phyloP scores from a whole-genome alignment of 345 rosid genomes.

The Lepidium didymum region DNA sequence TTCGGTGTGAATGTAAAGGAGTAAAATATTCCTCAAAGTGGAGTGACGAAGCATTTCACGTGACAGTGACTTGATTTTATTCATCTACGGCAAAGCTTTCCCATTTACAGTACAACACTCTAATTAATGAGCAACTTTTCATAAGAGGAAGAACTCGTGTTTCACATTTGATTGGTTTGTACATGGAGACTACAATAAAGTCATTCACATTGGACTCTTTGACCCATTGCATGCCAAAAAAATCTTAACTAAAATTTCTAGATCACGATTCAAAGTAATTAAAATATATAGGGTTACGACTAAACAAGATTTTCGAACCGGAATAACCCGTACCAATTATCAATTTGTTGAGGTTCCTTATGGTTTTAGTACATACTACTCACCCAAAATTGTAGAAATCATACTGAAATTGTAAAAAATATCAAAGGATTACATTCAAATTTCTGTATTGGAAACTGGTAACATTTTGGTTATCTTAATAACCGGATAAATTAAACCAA shows the following conservation, averaged over 20 bases:
- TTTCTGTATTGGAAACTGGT: neutral
- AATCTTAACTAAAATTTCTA: neutral
- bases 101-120: constrained; percentile 1
- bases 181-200: neutral
- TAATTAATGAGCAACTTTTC: neutral
- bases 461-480: neutral
- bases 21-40: neutral
- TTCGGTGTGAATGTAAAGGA: neutral
- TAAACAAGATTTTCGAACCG: neutral
- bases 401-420: too few relatives aligned
- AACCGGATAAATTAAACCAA: constrained; percentile 14
- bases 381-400: neutral
- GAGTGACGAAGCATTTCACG: constrained; percentile 5
- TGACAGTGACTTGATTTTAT: constrained; percentile 13
- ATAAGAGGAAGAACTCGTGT: neutral
- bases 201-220: constrained; percentile 6
- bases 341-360: neutral
- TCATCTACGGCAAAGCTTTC: constrained; percentile 8
- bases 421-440: neutral
- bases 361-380: neutral
- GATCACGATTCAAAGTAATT: neutral
- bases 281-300: neutral
- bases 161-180: neutral
- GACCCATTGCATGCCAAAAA: neutral
- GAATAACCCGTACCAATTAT: neutral